Base-by-base conservation (phyloP, 1,284 basidiomycete species). In the Lentinula novae-zelandiae region DNA sequence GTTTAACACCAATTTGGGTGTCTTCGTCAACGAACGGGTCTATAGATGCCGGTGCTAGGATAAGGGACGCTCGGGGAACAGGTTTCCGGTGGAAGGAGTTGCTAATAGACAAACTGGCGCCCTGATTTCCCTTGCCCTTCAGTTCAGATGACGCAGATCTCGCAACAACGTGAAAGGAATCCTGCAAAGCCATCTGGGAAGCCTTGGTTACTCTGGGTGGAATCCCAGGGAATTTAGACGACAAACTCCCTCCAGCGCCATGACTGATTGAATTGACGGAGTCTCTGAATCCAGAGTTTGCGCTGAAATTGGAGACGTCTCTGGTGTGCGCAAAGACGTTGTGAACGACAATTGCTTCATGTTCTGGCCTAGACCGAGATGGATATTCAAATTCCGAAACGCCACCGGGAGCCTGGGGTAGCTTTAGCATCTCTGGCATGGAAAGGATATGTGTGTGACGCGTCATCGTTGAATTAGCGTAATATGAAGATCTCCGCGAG, bases 161-260 rank as follows among this genome's bases (percentile, higher is more conserved):
- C 9, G 51, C 34, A 10, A 39, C 17, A 10, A 51, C 46, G 53
- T 52, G 8, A 3, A 39, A 15, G 13, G 46, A 60, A 34, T 51
- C 51, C 20, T 55, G 55, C 22, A 31, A 27, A 22, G 38, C 20
- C 15, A 46, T 17, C 9, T 59, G 36, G 22, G 50, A 31, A 22
- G 39, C 36, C 39, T 48, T 69, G 9, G 55, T 74, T 10, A 72
- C 66, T n/a, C 71, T 68, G 27, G 76, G 73, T 20, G 83, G 79
- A 49, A 80, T 73, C 10, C 72, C 74, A 20, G 85, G 83, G 71
- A 86, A 87, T 68, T 80, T 80, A 39, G 70, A 62, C 10, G 82
- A 74, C 60, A 86, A 73, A 40, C 81, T 79, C 20, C 77, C 78
- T 33, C 85, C 75, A 15, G 75, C 71, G 15, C 20, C 46, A 36